A percentile compares a stretch with the other conserved stretches of the same genome.
These are phyloP conservation scores for Amauroascus niger DNA, from an alignment of 2,329 filamentous ascomycete species.

Conservation along the genomic window DNA sequence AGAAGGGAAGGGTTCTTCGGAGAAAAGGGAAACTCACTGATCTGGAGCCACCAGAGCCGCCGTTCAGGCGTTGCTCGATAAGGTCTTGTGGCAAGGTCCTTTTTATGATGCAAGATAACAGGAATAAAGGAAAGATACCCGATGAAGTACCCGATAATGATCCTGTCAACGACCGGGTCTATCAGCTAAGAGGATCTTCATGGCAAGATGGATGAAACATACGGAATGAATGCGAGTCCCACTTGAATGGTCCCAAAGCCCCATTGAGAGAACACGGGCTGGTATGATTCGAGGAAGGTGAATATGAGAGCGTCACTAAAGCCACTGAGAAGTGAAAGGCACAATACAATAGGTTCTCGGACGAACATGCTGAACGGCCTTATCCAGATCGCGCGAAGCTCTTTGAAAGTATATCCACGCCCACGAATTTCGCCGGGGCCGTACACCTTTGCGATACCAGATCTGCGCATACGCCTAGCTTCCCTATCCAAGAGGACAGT, in stretches of 20 bases:
- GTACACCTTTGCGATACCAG: conserved; percentile 51
- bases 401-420: conserved; percentile 46
- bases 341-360: conserved; percentile 55
- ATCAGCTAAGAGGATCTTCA: neutral
- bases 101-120: conserved; percentile 40
- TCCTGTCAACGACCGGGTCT: conserved; percentile 18
- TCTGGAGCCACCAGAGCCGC: conserved; percentile 51
- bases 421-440: conserved; percentile 61
- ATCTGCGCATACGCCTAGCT: conserved; percentile 47
- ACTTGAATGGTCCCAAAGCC: conserved; percentile 42
- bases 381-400: conserved; percentile 49
- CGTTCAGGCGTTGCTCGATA: conserved; percentile 50
- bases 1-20: neutral
- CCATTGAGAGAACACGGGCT: conserved; percentile 52
- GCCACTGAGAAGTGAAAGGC: conserved; percentile 52
- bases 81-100: conserved; percentile 30
- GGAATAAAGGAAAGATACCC: conserved; percentile 49
- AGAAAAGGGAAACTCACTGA: conserved; percentile 26
- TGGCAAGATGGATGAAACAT: conserved; percentile 18
- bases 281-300: conserved; percentile 55
- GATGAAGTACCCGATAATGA: conserved; percentile 49
- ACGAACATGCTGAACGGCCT: conserved; percentile 56
- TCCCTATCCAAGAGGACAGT: conserved; percentile 50
- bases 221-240: conserved; percentile 47
- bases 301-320: conserved; percentile 58